Conservation (phyloP, 176 grass and related monocot genomes). For the Avena sativa region DNA sequence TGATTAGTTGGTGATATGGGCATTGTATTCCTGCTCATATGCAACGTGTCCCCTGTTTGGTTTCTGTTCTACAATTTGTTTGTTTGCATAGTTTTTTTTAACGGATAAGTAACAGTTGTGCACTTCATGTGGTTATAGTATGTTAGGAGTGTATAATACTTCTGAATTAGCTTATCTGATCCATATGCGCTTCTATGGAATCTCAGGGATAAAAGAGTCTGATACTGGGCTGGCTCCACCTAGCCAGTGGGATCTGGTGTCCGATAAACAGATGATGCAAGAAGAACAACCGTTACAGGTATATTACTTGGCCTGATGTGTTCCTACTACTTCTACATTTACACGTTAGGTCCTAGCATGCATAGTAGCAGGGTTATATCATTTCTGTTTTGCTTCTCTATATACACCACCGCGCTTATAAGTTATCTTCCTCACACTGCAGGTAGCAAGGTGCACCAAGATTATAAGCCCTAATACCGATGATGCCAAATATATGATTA, state of each 20-base stretch:
- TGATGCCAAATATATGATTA: conserved; percentile 96
- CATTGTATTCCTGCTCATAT: neutral
- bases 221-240: conserved; percentile 93
- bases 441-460: conserved; percentile 98
- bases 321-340: neutral
- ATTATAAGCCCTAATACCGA: conserved; percentile 96
- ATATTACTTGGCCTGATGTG: conserved; percentile 25
- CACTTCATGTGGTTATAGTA: neutral
- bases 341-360: neutral
- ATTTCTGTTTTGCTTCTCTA: conserved; percentile 7
- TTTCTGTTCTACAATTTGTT: neutral
- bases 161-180: conserved; percentile 1
- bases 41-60: neutral
- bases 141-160: neutral
- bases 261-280: conserved; percentile 99
- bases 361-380: neutral
- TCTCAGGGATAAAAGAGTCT: conserved; percentile 93
- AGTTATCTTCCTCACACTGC: conserved; percentile 17
- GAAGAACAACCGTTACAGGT: conserved; percentile 90
- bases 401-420: neutral
- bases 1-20: neutral
- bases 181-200: neutral
- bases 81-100: neutral
- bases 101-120: neutral
- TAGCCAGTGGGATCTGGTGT: conserved; percentile 95